phyloP scores from a whole-genome alignment of 306 rosid genomes.

The Quercus agrifolia region DNA sequence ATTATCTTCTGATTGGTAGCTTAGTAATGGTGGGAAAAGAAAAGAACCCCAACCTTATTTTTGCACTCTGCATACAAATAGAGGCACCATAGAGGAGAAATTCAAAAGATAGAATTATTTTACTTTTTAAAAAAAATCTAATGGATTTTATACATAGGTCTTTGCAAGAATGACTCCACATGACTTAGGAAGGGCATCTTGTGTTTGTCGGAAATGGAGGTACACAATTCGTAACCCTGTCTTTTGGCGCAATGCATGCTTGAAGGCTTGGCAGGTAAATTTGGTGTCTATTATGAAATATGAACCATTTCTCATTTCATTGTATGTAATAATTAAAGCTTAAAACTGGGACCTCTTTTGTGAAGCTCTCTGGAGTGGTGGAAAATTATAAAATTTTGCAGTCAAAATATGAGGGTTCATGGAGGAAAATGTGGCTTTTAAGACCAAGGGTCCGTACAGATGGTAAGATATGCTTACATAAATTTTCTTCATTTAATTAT shows the following conservation, averaged over 20 bases:
- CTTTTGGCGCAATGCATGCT: slow-evolving; percentile 90
- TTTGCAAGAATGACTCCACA: slow-evolving; percentile 80
- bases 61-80: background rate
- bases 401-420: slow-evolving; percentile 68
- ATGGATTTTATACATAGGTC: slow-evolving; percentile 41
- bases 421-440: slow-evolving; percentile 95
- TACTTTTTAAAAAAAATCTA: background rate
- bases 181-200: slow-evolving; percentile 82
- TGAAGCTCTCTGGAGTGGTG: slow-evolving; percentile 71
- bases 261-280: slow-evolving; percentile 99
- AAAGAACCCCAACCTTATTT: background rate
- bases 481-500: background rate
- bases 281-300: slow-evolving; percentile 11
- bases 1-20: background rate
- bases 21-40: background rate
- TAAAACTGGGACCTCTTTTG: slow-evolving; percentile 19
- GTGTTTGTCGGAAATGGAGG: slow-evolving; percentile 96
- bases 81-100: background rate
- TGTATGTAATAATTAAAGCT: slow-evolving; percentile 16
- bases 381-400: slow-evolving; percentile 79
- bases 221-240: slow-evolving; percentile 87
- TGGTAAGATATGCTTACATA: slow-evolving; percentile 42
- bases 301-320: slow-evolving; percentile 8
- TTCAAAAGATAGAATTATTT: background rate
- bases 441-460: slow-evolving; percentile 91